Evolutionary conservation across 805 yeast genomes (phyloP), one percentile per base, ranked within the genome.

Genomic region (Tetrapisispora namnaoensis): DNA sequence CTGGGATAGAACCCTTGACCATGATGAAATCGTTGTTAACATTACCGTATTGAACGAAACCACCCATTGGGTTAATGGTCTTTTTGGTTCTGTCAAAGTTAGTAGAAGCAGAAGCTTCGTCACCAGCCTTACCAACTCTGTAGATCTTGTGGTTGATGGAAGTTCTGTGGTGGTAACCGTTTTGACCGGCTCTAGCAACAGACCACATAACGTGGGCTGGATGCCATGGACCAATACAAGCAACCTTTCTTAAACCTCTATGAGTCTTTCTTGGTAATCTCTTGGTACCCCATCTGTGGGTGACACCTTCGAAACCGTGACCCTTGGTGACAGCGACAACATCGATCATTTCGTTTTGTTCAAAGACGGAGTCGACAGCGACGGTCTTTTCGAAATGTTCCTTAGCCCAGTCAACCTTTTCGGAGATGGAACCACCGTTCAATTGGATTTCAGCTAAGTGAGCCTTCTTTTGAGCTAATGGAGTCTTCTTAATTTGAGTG

Each of bases 271-370:
- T 89, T 79, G 99, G 99, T 67, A 93, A 82, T 83, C 86, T 90
- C 90, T 90, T 95, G 86, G 99, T 93, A 75, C 99, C 99, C 98
- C 98, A 93, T 87, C 99, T 88, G 89, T 90, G 96, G 81, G 99
- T 93, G 70, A 91, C 97, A 90, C 99, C 99, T 80, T 93, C 99
- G 88, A 86, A 90, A 83, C 99, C 99, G 83, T 93, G 96, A 93
- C 99, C 99, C 83, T 86, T 91, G 85, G 99, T 93, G 71, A 93
- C 95, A 71, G 97, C 99, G 70, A 93, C 85, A 69, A 87, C 98
- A 70, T 93, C 99, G 67, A 93, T 83, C 84, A 86, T 83, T 83
- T 93, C 99, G 79, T 89, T 86, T 80, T 93, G 95, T 82, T 91
- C 99, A 73, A 93, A 85, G 69, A 93, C 98, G 66, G 95, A 74